Base-by-base conservation (phyloP, 73 alveolate genomes). In the Paramecium pentaurelia region DNA sequence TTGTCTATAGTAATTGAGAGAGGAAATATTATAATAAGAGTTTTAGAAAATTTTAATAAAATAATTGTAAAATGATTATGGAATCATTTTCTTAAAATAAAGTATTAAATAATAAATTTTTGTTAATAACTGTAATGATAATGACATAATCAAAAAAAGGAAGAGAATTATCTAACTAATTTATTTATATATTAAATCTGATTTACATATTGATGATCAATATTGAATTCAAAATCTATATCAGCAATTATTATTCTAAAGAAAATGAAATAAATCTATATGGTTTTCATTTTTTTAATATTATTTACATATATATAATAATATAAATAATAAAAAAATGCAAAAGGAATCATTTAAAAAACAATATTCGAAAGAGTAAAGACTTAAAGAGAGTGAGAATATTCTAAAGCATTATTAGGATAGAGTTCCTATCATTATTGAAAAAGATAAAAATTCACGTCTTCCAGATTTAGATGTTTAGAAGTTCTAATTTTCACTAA, bases 401-500 rank as follows among this genome's bases (percentile, higher is more conserved):
- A 80, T 80, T 11, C 58, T 80, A 7, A 80, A 80, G 30, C 91
- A 80, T 80, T 80, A 80, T 27, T 27, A 80, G 30, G 91, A 80
- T 80, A 80, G 91, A 49, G 91, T 80, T 3, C 91, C 91, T 27
- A 80, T 80, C 47, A 80, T 80, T 10, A 80, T 80, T 42, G 91
- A 80, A 49, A 80, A 80, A 80, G 91, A 80, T 16, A 80, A 44
- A 47, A 49, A 49, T 45, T 80, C 91, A 44, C 47, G 58, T 9
- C 58, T 80, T 32, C 91, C 91, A 10, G 91, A 80, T 80, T 80
- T 80, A 11, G 91, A 80, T 80, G 91, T 80, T 20, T 47, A 80
- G 45, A 80, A 80, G 91, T 80, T 38, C 60, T 80, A 80, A 18
- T 80, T 25, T 38, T 30, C 16, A 37, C 71, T 80, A 45, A 44